Conservation (phyloP, 1,284 basidiomycete species). For the Ustilago curta region DNA sequence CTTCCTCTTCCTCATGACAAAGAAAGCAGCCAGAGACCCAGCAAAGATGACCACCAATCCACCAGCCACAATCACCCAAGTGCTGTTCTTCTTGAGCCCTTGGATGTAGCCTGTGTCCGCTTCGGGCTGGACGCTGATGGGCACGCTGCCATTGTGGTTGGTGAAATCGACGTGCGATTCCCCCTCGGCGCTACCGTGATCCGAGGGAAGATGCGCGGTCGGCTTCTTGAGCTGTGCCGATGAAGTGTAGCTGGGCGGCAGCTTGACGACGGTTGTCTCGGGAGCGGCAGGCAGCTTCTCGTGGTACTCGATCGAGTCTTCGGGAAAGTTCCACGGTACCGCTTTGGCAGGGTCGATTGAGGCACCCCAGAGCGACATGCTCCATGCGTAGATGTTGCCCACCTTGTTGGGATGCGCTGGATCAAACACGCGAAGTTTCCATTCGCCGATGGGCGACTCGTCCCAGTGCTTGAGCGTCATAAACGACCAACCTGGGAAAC, state of each 20-base stretch:
- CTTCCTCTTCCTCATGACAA: constrained; percentile 75
- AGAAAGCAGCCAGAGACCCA: constrained; percentile 75
- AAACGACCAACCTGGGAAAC: constrained; percentile 94
- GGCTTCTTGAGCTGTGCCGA: constrained; percentile 75
- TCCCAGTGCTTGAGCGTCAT: constrained; percentile 99
- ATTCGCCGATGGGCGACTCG: constrained; percentile 90
- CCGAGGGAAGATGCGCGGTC: constrained; percentile 84
- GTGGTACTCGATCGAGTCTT: constrained; percentile 58
- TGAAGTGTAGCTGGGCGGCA: constrained; percentile 70
- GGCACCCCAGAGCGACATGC: constrained; percentile 93
- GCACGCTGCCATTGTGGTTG: constrained; percentile 65
- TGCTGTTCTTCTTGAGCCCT: constrained; percentile 79
- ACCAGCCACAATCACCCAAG: constrained; percentile 85
- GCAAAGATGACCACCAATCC: constrained; percentile 79
- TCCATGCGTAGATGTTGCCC: constrained; percentile 91
- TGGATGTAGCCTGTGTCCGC: constrained; percentile 87
- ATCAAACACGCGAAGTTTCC: constrained; percentile 87
- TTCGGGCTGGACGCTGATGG: constrained; percentile 59
- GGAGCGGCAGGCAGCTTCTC: constrained; percentile 74
- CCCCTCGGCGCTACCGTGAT: constrained; percentile 76
- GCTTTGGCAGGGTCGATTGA: constrained; percentile 79
- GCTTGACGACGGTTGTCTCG: constrained; percentile 55
- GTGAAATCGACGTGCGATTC: constrained; percentile 68
- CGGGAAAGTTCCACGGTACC: constrained; percentile 68
- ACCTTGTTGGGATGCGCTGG: constrained; percentile 73